Evolutionary conservation across 352 stramenopile species (phyloP).

Genomic region (Thraustotheca clavata): DNA sequence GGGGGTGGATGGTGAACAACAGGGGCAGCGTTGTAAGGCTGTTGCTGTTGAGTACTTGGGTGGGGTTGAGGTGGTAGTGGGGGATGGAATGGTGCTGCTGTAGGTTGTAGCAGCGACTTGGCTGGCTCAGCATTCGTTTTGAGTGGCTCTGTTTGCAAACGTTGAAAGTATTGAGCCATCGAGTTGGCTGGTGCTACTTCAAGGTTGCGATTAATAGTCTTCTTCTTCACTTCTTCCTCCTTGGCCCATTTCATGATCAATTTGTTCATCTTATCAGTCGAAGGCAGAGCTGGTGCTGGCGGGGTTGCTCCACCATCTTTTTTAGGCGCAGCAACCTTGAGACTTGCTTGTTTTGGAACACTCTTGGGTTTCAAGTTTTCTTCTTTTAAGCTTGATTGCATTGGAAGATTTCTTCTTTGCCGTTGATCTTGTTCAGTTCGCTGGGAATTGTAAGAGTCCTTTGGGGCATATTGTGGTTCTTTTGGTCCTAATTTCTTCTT

Average conservation of each 20-base stretch:
- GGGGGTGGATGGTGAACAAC: not conserved
- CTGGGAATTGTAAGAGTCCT: not conserved
- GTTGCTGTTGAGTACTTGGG: not conserved
- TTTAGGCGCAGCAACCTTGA: not conserved
- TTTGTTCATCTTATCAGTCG: slow-evolving; percentile 14
- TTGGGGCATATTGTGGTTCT: not conserved
- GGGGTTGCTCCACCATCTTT: too few relatives aligned
- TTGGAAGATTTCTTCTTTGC: too few relatives aligned
- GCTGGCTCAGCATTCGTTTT: not conserved
- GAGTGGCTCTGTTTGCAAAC: not conserved
- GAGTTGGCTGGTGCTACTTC: not conserved
- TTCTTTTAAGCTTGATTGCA: not conserved
- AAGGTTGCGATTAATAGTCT: not conserved
- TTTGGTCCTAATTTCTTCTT: not conserved
- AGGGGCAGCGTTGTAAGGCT: not conserved
- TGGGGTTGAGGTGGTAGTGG: not conserved
- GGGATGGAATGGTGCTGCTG: not conserved
- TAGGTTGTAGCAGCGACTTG: not conserved
- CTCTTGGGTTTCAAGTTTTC: not conserved
- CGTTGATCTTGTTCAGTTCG: not conserved
- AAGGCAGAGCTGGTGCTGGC: slow-evolving; percentile 8
- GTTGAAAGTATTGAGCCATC: slow-evolving; percentile 20
- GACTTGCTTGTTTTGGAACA: not conserved
- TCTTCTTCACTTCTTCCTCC: slow-evolving; percentile 11
- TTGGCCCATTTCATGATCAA: slow-evolving; percentile 14